Percentiles rank a stretch among this genome's conserved stretches.
phyloP scores from a whole-genome alignment of 202 grass and related monocot genomes.

The Panicum hallii region DNA sequence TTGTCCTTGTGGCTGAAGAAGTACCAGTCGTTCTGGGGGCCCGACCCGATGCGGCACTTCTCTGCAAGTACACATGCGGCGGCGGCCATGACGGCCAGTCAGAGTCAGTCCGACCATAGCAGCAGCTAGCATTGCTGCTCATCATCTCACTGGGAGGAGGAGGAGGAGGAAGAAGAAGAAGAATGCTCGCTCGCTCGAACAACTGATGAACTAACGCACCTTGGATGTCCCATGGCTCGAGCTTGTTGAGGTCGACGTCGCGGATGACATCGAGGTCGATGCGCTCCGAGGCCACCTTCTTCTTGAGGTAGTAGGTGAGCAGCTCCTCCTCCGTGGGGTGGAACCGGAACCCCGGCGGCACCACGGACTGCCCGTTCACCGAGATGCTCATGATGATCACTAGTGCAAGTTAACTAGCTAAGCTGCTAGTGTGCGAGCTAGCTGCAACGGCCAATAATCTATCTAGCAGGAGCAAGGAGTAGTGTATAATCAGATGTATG shows the following conservation, averaged over 20 bases:
- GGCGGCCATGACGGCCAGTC: no score
- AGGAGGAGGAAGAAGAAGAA: background rate
- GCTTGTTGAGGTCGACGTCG: constrained; percentile 97
- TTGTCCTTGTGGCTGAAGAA: constrained; percentile 99
- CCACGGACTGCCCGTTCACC: constrained; percentile 90
- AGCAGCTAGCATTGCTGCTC: no score
- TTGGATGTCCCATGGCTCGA: constrained; percentile 99
- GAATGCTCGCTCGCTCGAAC: background rate
- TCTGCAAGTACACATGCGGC: constrained; percentile 41
- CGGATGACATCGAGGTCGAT: constrained; percentile 98
- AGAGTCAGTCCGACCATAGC: no score
- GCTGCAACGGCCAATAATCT: background rate
- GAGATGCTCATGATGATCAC: constrained; percentile 76
- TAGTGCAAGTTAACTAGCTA: no score
- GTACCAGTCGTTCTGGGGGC: constrained; percentile 95
- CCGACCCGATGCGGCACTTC: constrained; percentile 73
- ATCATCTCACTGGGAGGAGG: no score
- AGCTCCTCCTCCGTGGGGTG: constrained; percentile 99
- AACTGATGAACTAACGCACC: constrained; percentile 33
- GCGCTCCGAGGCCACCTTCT: constrained; percentile 79
- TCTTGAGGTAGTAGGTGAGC: constrained; percentile 88
- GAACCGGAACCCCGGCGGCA: constrained; percentile 97
- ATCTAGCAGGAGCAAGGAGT: background rate
- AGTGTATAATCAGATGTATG: background rate
- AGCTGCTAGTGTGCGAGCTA: background rate